phyloP scores from a whole-genome alignment of 345 rosid genomes.

The Gossypium sturtianum region DNA sequence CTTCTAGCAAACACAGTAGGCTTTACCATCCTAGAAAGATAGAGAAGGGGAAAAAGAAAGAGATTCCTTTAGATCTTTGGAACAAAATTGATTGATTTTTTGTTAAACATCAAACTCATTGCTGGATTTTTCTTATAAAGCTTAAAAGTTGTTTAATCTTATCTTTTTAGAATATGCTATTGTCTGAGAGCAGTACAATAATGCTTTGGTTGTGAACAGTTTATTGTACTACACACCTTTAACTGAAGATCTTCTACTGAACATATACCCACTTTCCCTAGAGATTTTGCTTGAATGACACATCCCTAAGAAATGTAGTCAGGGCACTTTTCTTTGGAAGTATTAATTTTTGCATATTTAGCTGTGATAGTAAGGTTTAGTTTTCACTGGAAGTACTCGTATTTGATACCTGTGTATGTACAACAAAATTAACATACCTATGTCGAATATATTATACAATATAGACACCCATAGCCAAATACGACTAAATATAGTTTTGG shows the following conservation, averaged over 20 bases:
- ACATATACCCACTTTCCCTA: neutral
- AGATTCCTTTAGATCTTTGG: neutral
- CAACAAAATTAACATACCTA: too few species aligned
- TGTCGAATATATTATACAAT: too few species aligned
- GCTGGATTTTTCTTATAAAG: neutral
- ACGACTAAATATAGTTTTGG: neutral
- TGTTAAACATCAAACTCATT: neutral
- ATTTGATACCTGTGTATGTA: too few species aligned
- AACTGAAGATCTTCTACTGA: neutral
- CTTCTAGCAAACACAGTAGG: neutral
- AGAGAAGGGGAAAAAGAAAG: neutral
- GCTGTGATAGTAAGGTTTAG: too few species aligned
- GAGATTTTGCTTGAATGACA: neutral
- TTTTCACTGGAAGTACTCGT: too few species aligned
- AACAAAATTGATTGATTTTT: neutral
- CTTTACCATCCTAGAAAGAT: neutral
- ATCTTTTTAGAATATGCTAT: slow-evolving; percentile 1
- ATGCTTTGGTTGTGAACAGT: slow-evolving; percentile 2
- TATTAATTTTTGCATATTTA: neutral
- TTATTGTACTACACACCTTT: slow-evolving; percentile 7
- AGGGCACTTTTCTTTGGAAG: neutral
- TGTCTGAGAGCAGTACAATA: neutral
- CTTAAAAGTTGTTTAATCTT: slow-evolving; percentile 9
- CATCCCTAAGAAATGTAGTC: neutral
- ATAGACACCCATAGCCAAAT: too few species aligned